Base-by-base conservation (phyloP, 2,329 filamentous ascomycete genomes). In the Aspergillus floridensis region DNA sequence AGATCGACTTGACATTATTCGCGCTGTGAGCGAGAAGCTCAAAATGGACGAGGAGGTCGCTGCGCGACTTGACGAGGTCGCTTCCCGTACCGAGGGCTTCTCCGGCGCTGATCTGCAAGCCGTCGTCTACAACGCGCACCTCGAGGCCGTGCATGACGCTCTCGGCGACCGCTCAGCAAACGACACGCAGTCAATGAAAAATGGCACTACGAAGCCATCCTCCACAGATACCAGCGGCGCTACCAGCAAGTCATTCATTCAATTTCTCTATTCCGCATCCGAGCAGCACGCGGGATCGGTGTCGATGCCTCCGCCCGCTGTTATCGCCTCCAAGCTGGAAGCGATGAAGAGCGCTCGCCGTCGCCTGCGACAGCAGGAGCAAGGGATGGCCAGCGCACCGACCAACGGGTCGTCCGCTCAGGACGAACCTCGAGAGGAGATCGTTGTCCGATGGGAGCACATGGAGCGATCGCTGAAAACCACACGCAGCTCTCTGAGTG, bases 131-230 rank as follows among this genome's bases (percentile, higher is more conserved):
- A 99, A 99, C 66, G 93, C 95, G 0, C 95, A 99, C 73, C 84
- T 99, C 5, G 93, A 98, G 78, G 95, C 95, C 29, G 97, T 99
- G 64, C 95, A 99, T 72, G 93, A 97, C 66, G 87, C 96, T 2
- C 84, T 99, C 0, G 88, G 86, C 56, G 86, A 88, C 68, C 69
- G 66, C 32, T 66, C 70, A 0, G 64, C 63, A 8, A 80, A 86
- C 24, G 80, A 86, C 31, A 80, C 84, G 61, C 51, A 59, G 51
- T 67, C 49, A 61, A 66, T 46, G 63, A 75, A 68, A 35, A 67
- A 69, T 26, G 65, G 63, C 8, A 61, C 66, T 19, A 8, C 38
- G 6, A 74, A 72, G 50, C 62, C 65, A 22, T 70, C 76, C 4
- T 66, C 70, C 48, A 55, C 70, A 52, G 60, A 62, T 72, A 76